Evolutionary conservation across 495 filamentous ascomycete species (phyloP), one percentile per base, ranked within the genome.

Genomic region (Chaetomium fimeti): DNA sequence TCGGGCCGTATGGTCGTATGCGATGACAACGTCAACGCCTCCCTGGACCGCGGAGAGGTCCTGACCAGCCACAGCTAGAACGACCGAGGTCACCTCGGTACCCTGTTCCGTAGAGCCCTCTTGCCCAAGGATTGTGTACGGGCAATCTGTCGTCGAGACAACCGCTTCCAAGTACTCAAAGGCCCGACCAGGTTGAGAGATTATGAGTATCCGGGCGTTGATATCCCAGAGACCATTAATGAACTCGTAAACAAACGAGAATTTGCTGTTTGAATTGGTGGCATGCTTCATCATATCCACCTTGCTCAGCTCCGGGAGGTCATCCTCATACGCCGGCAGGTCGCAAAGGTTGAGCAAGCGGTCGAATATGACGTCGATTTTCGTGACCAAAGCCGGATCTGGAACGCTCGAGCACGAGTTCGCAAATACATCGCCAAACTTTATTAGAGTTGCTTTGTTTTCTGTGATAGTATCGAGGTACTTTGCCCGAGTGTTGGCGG

Each of bases 181-280:
- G 2, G 74, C 56, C 0, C 66, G 68, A 20, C 75, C 77, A 3
- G 76, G 71, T 1, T 72, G 76, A 5, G 69, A 76, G n/a, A 83
- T 22, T 22, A 83, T 74, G 18, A 82, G 55, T 42, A 82, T 64
- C 28, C 72, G 77, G 45, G 64, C 67, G 29, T 76, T 66, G 52
- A 72, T 66, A 29, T 71, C 71, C n/a, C 64, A 62, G 16, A 80
- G 27, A 5, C 48, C 45, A 11, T 68, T 57, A 12, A 83, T 66
- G 12, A 82, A 67, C 63, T 81, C 80, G n/a, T 73, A 73, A 9
- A 80, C 62, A 22, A 82, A 83, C 1, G 72, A 73, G 54, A 79
- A 80, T 48, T 83, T 83, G 61, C 71, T 69, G 69, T 82, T 81
- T 2, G 78, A 75, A 20, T 68, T 67, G 32, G 73, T 70, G 5